Base-by-base conservation (phyloP, 192 early-diverging fungal species). In the Chytriomyces sp. region DNA sequence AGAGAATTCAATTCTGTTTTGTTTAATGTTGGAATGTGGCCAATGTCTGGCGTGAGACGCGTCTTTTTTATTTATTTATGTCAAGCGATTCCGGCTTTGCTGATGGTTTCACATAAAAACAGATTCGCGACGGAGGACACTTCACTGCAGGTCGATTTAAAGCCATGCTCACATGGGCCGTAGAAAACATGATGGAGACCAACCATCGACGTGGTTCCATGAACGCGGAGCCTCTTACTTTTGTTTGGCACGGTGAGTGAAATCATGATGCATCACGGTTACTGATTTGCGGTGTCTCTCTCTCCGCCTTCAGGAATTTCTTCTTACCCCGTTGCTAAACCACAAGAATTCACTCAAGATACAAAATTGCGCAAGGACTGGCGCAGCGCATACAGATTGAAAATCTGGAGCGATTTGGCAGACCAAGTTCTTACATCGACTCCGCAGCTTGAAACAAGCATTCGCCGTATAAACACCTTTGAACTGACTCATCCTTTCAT, bases 161-260 rank as follows among this genome's bases (percentile, higher is more conserved):
- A 43, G 63, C 63, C 63, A 64, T 64, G 63, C 63, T 64, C 24
- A 23, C 26, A 4, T 64, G 63, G 63, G 16, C 13, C 0, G 63
- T 6, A 11, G 63, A 64, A 64, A 23, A 13, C 11, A 16, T 64
- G 11, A 43, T 43, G 20, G 63, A 64, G 63, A 6, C 24, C 6
- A 16, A 64, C 1, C 63, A 5, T 2, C 63, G 63, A 11, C 63
- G 63, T 4, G 18, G 4, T 3, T 16, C 20, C 11, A 23, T 64
- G 63, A 23, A 64, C 3, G 11, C 3, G 3, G 20, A 69, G 67
- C 43, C 43, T 50, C n/a, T 69, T 20, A 69, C 16, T 10, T 18
- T 69, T 26, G n/a, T 69, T 3, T 69, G 67, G 67, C 43, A 23
- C 18, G 67, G 67, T 48, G n/a, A n/a, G n/a, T n/a, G n/a, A n/a